These are phyloP conservation scores for Amanita thiersii DNA, from an alignment of 768 basidiomycete species.

Conservation along the genomic window DNA sequence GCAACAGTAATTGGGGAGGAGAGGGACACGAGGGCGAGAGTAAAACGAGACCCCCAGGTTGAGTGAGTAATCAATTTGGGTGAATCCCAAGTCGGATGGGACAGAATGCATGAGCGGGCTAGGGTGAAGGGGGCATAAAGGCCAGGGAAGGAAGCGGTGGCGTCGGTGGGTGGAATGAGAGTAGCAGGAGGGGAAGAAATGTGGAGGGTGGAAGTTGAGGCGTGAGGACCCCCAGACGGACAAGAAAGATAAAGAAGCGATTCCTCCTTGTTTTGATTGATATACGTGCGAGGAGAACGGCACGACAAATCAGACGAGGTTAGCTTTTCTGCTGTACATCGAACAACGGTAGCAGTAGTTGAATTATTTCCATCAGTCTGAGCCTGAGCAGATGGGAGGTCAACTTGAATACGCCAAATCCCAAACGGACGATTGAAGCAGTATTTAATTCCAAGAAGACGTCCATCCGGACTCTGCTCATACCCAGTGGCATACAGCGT, in stretches of 20 bases:
- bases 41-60: conserved; percentile 45
- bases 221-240: conserved; percentile 50
- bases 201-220: conserved; percentile 45
- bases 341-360: conserved; percentile 1
- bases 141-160: conserved; percentile 41
- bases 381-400: conserved; percentile 9
- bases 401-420: conserved; percentile 42
- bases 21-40: conserved; percentile 36
- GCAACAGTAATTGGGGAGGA: conserved; percentile 28
- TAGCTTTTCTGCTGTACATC: conserved; percentile 26
- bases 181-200: conserved; percentile 25
- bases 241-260: conserved; percentile 53
- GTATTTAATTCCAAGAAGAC: conserved; percentile 47
- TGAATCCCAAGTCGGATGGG: conserved; percentile 10
- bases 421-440: conserved; percentile 54
- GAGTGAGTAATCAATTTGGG: conserved; percentile 37
- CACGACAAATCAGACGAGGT: conserved; percentile 37
- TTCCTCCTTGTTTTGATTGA: conserved; percentile 13
- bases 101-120: conserved; percentile 30
- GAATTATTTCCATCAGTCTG: conserved; percentile 8
- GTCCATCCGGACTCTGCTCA: conserved; percentile 47
- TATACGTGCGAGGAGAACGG: conserved; percentile 50
- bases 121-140: conserved; percentile 49
- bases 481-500: conserved; percentile 54
- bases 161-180: not conserved